phyloP scores from a whole-genome alignment of 768 basidiomycete species.

The Kwoniella sp. region DNA sequence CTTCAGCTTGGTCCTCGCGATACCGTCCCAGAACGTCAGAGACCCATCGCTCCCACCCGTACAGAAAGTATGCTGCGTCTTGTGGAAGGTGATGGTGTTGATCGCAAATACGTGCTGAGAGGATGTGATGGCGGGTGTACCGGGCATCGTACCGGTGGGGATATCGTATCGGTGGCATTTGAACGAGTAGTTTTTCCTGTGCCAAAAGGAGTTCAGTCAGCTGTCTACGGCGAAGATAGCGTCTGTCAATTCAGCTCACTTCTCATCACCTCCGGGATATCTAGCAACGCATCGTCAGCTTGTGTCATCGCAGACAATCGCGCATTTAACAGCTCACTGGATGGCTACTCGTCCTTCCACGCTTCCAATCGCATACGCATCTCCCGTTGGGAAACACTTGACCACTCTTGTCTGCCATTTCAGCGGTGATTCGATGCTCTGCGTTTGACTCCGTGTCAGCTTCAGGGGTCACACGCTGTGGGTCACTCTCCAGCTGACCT shows the following conservation, averaged over 20 bases:
- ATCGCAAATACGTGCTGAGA: conserved; percentile 76
- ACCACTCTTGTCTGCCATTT: conserved; percentile 61
- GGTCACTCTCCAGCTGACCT: conserved; percentile 60
- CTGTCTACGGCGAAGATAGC: no score
- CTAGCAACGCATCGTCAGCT: conserved; percentile 16
- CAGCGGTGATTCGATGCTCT: conserved; percentile 82
- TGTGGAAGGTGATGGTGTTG: conserved; percentile 84
- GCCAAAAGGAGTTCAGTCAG: conserved; percentile 15
- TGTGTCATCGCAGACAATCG: neutral
- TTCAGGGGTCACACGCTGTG: neutral
- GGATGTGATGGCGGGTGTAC: conserved; percentile 63
- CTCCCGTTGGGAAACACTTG: conserved; percentile 57
- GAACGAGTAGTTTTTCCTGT: conserved; percentile 81
- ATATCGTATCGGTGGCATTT: conserved; percentile 60
- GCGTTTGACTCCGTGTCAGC: conserved; percentile 5
- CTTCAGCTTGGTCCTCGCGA: conserved; percentile 87
- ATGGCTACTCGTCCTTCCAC: conserved; percentile 80
- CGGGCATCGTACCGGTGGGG: conserved; percentile 30
- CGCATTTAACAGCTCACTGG: conserved; percentile 67
- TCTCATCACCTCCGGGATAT: conserved; percentile 37
- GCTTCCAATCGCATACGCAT: conserved; percentile 58
- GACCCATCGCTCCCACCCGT: conserved; percentile 65
- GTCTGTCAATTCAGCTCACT: conserved; percentile 1
- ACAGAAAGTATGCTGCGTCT: conserved; percentile 79
- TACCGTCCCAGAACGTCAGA: conserved; percentile 52